phyloP scores from a whole-genome alignment of 352 stramenopile genomes.

The Globisporangium okanoganense region DNA sequence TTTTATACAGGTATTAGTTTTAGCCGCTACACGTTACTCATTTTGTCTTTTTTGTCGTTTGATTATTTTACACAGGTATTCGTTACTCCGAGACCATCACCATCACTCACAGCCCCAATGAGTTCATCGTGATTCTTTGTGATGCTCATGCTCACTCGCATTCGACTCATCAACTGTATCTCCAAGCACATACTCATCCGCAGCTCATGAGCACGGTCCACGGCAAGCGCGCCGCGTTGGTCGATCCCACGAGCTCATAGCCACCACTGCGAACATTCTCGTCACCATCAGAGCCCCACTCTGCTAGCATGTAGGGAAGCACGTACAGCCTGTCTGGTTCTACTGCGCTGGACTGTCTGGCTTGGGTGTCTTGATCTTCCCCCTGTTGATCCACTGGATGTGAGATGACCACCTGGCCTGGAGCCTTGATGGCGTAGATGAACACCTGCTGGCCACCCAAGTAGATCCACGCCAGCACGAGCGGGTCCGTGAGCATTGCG shows the following conservation, averaged over 20 bases:
- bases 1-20: too few relatives aligned
- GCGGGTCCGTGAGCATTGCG: constrained; percentile 13
- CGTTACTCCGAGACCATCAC: too few relatives aligned
- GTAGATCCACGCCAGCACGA: not conserved
- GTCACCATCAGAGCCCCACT: not conserved
- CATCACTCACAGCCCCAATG: too few relatives aligned
- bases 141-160: too few relatives aligned
- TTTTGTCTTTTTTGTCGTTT: too few relatives aligned
- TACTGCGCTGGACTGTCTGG: too few relatives aligned
- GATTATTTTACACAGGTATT: too few relatives aligned
- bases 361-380: too few relatives aligned
- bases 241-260: constrained; percentile 7
- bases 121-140: too few relatives aligned
- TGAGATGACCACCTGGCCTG: too few relatives aligned
- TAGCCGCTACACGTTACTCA: too few relatives aligned
- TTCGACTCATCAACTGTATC: not conserved
- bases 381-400: too few relatives aligned
- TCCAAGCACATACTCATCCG: not conserved
- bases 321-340: not conserved
- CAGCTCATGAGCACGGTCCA: constrained; percentile 6
- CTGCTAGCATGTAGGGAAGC: not conserved
- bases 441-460: constrained; percentile 3
- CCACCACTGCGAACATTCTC: not conserved
- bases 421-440: constrained; percentile 1
- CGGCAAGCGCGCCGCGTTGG: not conserved